phyloP scores from a whole-genome alignment of 768 basidiomycete genomes.

The Tricholoma sp. region DNA sequence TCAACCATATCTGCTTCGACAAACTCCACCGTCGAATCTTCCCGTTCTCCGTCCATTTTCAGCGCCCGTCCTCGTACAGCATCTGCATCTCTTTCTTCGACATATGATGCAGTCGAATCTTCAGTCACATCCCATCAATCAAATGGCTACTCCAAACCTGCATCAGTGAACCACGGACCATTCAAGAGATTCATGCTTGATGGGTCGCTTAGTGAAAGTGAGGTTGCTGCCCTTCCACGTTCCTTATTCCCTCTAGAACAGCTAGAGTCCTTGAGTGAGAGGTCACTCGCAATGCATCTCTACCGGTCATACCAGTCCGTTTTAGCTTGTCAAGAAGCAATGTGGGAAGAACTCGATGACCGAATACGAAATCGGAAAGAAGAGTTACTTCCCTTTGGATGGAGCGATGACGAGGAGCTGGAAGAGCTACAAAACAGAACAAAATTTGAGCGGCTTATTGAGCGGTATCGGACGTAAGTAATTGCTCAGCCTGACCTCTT shows the following conservation, averaged over 20 bases:
- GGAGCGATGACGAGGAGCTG: conserved; percentile 64
- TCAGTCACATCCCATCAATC: conserved; percentile 10
- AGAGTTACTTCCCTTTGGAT: conserved; percentile 54
- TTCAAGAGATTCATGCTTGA: conserved; percentile 42
- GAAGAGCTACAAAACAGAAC: conserved; percentile 50
- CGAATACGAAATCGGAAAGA: conserved; percentile 52
- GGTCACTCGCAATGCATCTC: conserved; percentile 67
- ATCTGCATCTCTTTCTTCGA: conserved; percentile 30
- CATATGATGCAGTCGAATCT: conserved; percentile 18
- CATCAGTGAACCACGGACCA: conserved; percentile 17
- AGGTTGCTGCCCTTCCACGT: conserved; percentile 27
- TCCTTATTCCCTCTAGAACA: conserved; percentile 37
- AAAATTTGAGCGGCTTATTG: conserved; percentile 55
- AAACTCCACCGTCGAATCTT: conserved; percentile 23
- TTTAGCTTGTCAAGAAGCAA: conserved; percentile 63
- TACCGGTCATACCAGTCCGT: conserved; percentile 58
- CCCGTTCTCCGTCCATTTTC: conserved; percentile 19
- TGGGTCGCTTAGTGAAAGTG: conserved; percentile 39
- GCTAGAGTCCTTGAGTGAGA: conserved; percentile 45
- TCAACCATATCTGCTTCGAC: conserved; percentile 41
- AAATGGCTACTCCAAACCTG: conserved; percentile 2
- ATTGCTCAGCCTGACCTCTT: neutral
- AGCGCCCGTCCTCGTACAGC: conserved; percentile 22
- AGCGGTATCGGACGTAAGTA: conserved; percentile 51
- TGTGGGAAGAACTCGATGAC: conserved; percentile 72